phyloP scores from a whole-genome alignment of 805 yeast species.

The Saturnispora quitensis region DNA sequence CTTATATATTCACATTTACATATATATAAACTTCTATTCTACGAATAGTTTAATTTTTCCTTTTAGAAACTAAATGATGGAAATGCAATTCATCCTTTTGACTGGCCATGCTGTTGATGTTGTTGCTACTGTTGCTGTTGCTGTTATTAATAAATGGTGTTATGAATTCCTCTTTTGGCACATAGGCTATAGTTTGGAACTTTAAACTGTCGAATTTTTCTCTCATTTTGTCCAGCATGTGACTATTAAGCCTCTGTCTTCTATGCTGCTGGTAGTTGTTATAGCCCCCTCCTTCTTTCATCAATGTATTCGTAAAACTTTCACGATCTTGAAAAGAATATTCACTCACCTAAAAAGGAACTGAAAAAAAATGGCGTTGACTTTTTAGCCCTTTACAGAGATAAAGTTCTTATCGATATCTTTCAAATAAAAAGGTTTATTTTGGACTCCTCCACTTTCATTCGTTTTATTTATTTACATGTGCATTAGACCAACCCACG shows the following conservation, averaged over 20 bases:
- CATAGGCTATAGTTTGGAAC: background rate
- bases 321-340: background rate
- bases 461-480: background rate
- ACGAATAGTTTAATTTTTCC: background rate
- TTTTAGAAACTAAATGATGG: background rate
- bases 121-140: background rate
- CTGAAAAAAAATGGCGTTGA: background rate
- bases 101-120: background rate
- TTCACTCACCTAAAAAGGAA: background rate
- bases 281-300: background rate
- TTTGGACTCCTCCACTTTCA: background rate
- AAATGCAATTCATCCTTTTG: conserved; percentile 5
- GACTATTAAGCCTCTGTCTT: conserved; percentile 1
- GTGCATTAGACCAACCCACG: conserved; percentile 6
- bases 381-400: background rate
- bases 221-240: background rate
- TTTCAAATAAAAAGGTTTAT: background rate
- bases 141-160: background rate
- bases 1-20: background rate
- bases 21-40: background rate
- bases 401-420: background rate
- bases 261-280: background rate
- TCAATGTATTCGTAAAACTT: background rate
- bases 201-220: background rate
- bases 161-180: background rate